A percentile compares a stretch with the other conserved stretches of the same genome.
Conservation (phyloP, 352 stramenopile species). For the Discostella stelligera region DNA sequence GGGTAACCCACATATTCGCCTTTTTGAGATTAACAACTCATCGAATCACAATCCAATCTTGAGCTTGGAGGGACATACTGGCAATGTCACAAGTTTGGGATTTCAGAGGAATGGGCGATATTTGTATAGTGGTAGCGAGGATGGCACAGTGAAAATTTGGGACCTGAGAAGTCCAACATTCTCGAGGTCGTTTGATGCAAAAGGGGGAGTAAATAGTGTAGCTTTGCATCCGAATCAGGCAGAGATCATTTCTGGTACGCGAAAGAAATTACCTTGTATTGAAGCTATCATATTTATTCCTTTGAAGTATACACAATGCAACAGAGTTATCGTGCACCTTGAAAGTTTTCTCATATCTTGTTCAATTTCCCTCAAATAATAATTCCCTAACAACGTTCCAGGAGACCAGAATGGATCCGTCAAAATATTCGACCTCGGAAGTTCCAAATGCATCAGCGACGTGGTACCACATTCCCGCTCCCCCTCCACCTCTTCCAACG, state of each 20-base stretch:
- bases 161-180: conserved; percentile 85
- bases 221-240: conserved; percentile 93
- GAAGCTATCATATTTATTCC: conserved; percentile 39
- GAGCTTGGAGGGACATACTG: conserved; percentile 93
- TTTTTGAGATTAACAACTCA: conserved; percentile 96
- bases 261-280: conserved; percentile 6
- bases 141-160: conserved; percentile 93
- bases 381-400: conserved; percentile 35
- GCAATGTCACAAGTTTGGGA: conserved; percentile 94
- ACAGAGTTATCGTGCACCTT: too few relatives aligned
- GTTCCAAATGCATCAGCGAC: conserved; percentile 78
- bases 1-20: conserved; percentile 94
- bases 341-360: too few relatives aligned
- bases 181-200: conserved; percentile 73
- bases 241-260: conserved; percentile 84
- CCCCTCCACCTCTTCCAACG: conserved; percentile 35
- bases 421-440: conserved; percentile 88
- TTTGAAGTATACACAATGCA: too few relatives aligned
- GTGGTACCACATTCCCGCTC: conserved; percentile 51
- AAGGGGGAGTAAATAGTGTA: conserved; percentile 91
- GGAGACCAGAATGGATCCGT: conserved; percentile 91
- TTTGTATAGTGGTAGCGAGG: conserved; percentile 95
- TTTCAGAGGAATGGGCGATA: conserved; percentile 96
- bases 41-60: conserved; percentile 93
- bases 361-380: too few relatives aligned